Conservation (phyloP, 2,329 filamentous ascomycete genomes). For the Cyphellophora europaea region DNA sequence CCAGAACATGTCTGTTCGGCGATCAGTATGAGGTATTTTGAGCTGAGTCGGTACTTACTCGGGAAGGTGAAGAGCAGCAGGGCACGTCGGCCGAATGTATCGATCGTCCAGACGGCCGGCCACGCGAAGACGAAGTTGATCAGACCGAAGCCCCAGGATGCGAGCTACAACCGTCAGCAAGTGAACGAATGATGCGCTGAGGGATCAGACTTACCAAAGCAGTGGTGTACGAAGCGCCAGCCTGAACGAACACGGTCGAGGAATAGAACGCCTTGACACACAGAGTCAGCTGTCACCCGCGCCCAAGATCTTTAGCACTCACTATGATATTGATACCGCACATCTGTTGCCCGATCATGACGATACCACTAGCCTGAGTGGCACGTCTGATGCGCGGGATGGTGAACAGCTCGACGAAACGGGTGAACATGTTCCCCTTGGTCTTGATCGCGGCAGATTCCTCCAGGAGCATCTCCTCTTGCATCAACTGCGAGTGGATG, state of each 20-base stretch:
- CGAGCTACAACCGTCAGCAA: too few relatives aligned
- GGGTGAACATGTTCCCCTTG: conserved; percentile 48
- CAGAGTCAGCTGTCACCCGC: too few relatives aligned
- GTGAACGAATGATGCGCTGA: too few relatives aligned
- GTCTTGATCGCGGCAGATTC: conserved; percentile 22
- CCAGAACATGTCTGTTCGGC: conserved; percentile 46
- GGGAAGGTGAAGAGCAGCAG: conserved; percentile 57
- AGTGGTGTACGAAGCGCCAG: conserved; percentile 45
- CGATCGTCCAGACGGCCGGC: conserved; percentile 50
- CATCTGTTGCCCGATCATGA: conserved; percentile 73
- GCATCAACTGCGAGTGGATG: conserved; percentile 31
- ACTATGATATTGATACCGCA: conserved; percentile 61
- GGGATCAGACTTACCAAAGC: conserved; percentile 40
- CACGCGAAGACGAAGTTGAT: conserved; percentile 59
- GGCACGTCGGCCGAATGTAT: conserved; percentile 57
- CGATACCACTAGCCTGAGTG: conserved; percentile 64
- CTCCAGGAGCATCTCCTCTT: conserved; percentile 21
- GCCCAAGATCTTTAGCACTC: too few relatives aligned
- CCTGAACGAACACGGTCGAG: conserved; percentile 45
- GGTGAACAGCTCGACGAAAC: conserved; percentile 46
- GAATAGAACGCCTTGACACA: conserved; percentile 54
- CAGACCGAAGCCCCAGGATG: conserved; percentile 56
- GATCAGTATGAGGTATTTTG: not conserved
- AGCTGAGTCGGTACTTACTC: not conserved
- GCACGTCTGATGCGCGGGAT: conserved; percentile 46